phyloP scores from a whole-genome alignment of 768 basidiomycete genomes.

The Boletus fagicola region DNA sequence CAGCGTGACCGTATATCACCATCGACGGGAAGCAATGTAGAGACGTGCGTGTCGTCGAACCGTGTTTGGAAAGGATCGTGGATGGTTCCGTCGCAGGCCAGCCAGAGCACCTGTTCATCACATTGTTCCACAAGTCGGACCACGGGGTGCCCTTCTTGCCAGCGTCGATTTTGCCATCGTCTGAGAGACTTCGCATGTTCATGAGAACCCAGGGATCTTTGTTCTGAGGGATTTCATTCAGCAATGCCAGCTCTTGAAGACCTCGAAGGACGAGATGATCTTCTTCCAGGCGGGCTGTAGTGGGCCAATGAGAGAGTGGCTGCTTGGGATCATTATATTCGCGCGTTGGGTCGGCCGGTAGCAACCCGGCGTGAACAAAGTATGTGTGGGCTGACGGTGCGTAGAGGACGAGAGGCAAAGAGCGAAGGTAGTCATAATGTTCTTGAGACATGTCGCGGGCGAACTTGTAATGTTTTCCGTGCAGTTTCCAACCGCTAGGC shows the following conservation, averaged over 20 bases:
- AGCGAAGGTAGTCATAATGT: slow-evolving; percentile 70
- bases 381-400: slow-evolving; percentile 71
- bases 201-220: slow-evolving; percentile 67
- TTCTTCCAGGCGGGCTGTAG: slow-evolving; percentile 26
- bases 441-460: slow-evolving; percentile 62
- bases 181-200: slow-evolving; percentile 38
- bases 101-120: slow-evolving; percentile 59
- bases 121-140: slow-evolving; percentile 70
- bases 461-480: slow-evolving; percentile 72
- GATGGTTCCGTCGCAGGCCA: slow-evolving; percentile 30
- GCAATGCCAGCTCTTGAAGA: slow-evolving; percentile 66
- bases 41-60: slow-evolving; percentile 13
- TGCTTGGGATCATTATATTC: slow-evolving; percentile 52
- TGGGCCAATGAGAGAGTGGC: slow-evolving; percentile 67
- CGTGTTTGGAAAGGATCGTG: not conserved
- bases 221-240: slow-evolving; percentile 74
- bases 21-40: slow-evolving; percentile 70
- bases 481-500: slow-evolving; percentile 71
- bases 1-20: slow-evolving; percentile 88
- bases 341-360: slow-evolving; percentile 66
- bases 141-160: slow-evolving; percentile 60
- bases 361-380: slow-evolving; percentile 81
- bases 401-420: slow-evolving; percentile 74
- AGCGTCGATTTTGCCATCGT: slow-evolving; percentile 35
- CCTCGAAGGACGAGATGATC: slow-evolving; percentile 39